Percentiles rank a stretch among this genome's conserved stretches.
These are phyloP conservation scores for Anisogramma anomala DNA, from an alignment of 2,329 filamentous ascomycete species.

Conservation along the genomic window DNA sequence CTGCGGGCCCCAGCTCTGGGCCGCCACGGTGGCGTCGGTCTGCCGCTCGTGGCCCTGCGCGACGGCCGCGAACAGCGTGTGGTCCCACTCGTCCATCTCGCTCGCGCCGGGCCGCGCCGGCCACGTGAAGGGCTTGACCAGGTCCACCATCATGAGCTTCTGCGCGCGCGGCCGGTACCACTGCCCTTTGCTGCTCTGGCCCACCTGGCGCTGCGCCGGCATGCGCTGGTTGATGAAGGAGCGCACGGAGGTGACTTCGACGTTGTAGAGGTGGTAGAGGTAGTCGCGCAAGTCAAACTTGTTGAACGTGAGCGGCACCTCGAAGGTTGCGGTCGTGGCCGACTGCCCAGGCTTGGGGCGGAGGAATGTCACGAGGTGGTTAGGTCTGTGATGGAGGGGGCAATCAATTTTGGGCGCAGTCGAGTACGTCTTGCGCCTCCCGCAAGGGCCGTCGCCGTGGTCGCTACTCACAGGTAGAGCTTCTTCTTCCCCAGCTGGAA, in stretches of 20 bases:
- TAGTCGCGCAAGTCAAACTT: slow-evolving; percentile 97
- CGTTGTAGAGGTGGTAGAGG: slow-evolving; percentile 73
- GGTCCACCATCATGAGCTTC: slow-evolving; percentile 93
- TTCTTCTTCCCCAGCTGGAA: slow-evolving; percentile 42
- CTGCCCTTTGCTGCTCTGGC: slow-evolving; percentile 33
- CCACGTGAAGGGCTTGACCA: slow-evolving; percentile 80
- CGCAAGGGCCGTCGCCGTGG: background rate
- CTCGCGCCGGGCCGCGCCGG: slow-evolving; percentile 49
- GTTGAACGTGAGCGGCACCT: slow-evolving; percentile 82
- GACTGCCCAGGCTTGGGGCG: slow-evolving; percentile 57
- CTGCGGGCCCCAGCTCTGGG: slow-evolving; percentile 2
- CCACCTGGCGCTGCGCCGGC: slow-evolving; percentile 41
- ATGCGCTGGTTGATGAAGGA: slow-evolving; percentile 65
- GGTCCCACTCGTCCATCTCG: slow-evolving; percentile 53
- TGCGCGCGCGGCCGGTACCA: slow-evolving; percentile 60
- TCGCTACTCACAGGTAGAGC: slow-evolving; percentile 39
- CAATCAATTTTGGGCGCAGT: too few relatives aligned
- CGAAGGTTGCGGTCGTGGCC: slow-evolving; percentile 76
- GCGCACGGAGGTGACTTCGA: slow-evolving; percentile 61
- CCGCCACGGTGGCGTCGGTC: background rate
- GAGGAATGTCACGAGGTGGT: slow-evolving; percentile 69
- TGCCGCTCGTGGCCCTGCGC: slow-evolving; percentile 34
- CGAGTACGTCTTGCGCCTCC: too few relatives aligned
- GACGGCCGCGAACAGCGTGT: slow-evolving; percentile 43
- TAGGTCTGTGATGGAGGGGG: slow-evolving; percentile 47